Evolutionary conservation across 192 early-diverging fungal species (phyloP), one percentile per base, ranked within the genome.

Genomic region (Globomyces pollinis-pini): DNA sequence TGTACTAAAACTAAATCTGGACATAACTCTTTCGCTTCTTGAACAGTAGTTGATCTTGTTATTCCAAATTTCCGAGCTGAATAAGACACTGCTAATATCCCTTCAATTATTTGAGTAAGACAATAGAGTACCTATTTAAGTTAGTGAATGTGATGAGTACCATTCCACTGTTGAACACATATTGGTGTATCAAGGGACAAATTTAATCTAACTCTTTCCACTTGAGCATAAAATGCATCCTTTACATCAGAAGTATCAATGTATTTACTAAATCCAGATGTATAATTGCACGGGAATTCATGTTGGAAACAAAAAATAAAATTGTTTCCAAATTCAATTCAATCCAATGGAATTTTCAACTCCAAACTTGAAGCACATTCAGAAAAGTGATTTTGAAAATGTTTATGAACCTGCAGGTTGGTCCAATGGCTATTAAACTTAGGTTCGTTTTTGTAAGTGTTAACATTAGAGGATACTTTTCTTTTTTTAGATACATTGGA

Each of bases 401-500:
- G n/a, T n/a, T n/a, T n/a, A n/a, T n/a, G n/a, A n/a, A n/a, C n/a
- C n/a, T n/a, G n/a, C n/a, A n/a, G n/a, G n/a, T n/a, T n/a, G n/a
- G n/a, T n/a, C n/a, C n/a, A n/a, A n/a, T n/a, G n/a, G n/a, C n/a
- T n/a, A n/a, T n/a, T n/a, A n/a, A n/a, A n/a, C n/a, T n/a, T n/a
- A n/a, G n/a, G n/a, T n/a, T n/a, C n/a, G n/a, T n/a, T n/a, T n/a
- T n/a, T n/a, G n/a, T n/a, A n/a, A n/a, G n/a, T n/a, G n/a, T n/a
- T n/a, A n/a, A n/a, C 95, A 4, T 86, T 85, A 42, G 93, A 98
- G 76, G 95, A 98, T 67, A 91, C 91, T 0, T 98, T 94, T 63
- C 68, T 98, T 43, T 71, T 98, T 15, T 72, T 98, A 24, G 93
- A 96, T 65, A 87, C 89, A 2, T 80, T 98, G n/a, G 92, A 96